phyloP scores from a whole-genome alignment of 1,284 basidiomycete genomes.

The Flammula alnicola region DNA sequence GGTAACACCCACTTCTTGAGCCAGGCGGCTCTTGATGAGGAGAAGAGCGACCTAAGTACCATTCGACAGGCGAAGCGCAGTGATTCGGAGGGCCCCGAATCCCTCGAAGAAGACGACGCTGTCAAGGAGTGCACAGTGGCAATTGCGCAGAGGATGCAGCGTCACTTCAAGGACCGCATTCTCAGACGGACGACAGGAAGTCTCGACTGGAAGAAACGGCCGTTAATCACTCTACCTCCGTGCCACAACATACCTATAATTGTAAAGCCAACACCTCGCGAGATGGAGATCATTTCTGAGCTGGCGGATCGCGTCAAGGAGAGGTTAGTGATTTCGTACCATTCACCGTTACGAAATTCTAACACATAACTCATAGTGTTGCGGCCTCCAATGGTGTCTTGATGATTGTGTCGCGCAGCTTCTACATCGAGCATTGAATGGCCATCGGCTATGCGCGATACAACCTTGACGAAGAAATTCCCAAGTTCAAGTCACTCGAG shows the following conservation, averaged over 20 bases:
- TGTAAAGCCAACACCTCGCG: too few species aligned
- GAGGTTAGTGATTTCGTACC: constrained; percentile 19
- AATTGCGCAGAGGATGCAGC: constrained; percentile 24
- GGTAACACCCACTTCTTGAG: constrained; percentile 33
- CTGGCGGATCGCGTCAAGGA: constrained; percentile 24
- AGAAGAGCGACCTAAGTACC: constrained; percentile 25
- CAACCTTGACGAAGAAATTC: constrained; percentile 12
- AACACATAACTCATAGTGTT: constrained; percentile 14
- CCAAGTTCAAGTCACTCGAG: constrained; percentile 21
- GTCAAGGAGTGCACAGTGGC: constrained; percentile 8
- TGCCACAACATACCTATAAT: constrained; percentile 20
- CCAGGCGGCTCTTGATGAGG: constrained; percentile 20
- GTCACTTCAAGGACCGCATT: constrained; percentile 22
- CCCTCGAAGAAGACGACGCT: background rate
- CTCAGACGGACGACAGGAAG: constrained; percentile 27
- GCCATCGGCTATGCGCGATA: constrained; percentile 24
- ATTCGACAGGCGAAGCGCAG: constrained; percentile 26
- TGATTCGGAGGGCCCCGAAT: constrained; percentile 19
- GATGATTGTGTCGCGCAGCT: constrained; percentile 15
- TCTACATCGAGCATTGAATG: constrained; percentile 29
- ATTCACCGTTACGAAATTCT: background rate
- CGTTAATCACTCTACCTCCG: constrained; percentile 28
- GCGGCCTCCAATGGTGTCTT: constrained; percentile 13
- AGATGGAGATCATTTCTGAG: constrained; percentile 26
- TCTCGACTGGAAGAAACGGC: constrained; percentile 15